Conservation (phyloP, 2,329 filamentous ascomycete genomes). For the Fusarium heterosporum region DNA sequence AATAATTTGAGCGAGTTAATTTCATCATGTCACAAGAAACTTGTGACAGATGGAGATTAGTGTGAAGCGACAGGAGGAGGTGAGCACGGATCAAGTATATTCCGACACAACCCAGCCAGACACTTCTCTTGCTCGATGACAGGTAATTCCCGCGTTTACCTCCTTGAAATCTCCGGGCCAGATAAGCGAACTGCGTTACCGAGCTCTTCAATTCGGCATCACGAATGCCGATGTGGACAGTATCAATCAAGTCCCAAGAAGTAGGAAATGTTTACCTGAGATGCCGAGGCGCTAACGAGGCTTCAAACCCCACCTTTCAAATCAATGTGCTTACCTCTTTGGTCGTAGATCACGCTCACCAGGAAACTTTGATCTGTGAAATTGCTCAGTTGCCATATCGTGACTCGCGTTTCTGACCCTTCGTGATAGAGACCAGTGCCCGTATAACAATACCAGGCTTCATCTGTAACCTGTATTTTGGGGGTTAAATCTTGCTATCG, state of each 20-base stretch:
- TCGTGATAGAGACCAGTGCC: neutral
- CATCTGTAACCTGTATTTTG: neutral
- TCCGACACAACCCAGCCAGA: neutral
- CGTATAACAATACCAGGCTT: neutral
- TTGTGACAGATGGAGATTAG: neutral
- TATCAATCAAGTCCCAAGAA: neutral
- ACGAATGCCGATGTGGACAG: neutral
- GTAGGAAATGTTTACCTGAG: neutral
- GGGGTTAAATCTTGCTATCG: neutral
- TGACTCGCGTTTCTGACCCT: neutral
- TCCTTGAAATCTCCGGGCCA: neutral
- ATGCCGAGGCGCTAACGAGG: slow-evolving; percentile 1
- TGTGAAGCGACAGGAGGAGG: neutral
- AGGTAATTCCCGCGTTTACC: neutral
- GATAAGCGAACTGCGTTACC: neutral
- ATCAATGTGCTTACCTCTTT: neutral
- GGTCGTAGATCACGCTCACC: neutral
- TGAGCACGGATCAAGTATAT: neutral
- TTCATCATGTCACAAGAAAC: too few relatives aligned
- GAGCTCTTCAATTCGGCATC: too few relatives aligned
- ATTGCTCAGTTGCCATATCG: too few relatives aligned
- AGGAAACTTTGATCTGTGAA: neutral
- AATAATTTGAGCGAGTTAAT: too few relatives aligned
- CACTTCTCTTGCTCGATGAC: too few relatives aligned
- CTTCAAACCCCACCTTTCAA: neutral